Evolutionary conservation across 2,329 filamentous ascomycete genomes (phyloP), one percentile per base, ranked within the genome.

Genomic region (Clonostachys sp.): DNA sequence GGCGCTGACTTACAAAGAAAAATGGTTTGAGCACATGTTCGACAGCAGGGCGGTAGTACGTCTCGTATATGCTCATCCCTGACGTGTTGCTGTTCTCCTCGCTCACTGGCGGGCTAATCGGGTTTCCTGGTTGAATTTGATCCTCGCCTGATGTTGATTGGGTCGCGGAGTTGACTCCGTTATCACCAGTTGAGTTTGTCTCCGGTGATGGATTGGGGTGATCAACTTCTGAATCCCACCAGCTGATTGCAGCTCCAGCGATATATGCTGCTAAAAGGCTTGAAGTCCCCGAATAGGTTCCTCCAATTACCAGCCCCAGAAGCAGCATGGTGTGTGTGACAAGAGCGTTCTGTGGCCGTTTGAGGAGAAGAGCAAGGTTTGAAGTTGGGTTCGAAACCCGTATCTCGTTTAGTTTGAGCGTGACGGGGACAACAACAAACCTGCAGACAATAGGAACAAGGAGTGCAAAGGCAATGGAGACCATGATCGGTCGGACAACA

Each of bases 231-330:
- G 58, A 58, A 42, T 80, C 75, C 78, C 80, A 83, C 81, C 81
- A 86, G 45, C 75, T 79, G 12, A 81, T 71, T 5, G 65, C 60
- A 1, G 78, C 74, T 2, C 83, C 83, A 1, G 83, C 76, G 14
- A 85, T 67, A 62, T 85, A 87, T 1, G 83, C 78, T 6, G 80
- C 79, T 47, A 86, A 77, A 0, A 87, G 63, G 41, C 75, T 77
- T 0, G 83, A 86, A 0, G 83, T 82, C 0, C 81, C 83, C 2
- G 81, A 77, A 60, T 81, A 86, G 12, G 68, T 75, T 0, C 80
- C 72, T 0, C 62, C 75, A 1, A 73, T 58, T 0, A 85, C 66
- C 5, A 77, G 55, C 0, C 59, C 72, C 1, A 83, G 44, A 0
- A 87, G 61, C 0, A 81, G 55, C 1, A 59, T 36, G 0, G 75